Evolutionary conservation across 176 grass and related monocot species (phyloP).

Genomic region (Saccharum spontaneum): DNA sequence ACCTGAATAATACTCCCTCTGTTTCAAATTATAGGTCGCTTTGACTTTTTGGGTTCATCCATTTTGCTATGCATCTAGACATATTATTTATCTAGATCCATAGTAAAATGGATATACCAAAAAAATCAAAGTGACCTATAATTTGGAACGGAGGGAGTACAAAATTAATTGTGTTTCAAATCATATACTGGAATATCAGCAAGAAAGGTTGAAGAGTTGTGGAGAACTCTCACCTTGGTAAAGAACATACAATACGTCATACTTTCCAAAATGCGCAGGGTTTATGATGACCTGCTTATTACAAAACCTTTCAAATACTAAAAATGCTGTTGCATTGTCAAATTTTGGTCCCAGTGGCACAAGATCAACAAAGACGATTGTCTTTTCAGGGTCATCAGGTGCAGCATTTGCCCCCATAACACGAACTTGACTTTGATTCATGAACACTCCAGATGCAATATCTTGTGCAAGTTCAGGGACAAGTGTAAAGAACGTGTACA

Average conservation of each 20-base stretch:
- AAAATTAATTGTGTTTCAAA: slow-evolving; percentile 9
- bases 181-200: slow-evolving; percentile 22
- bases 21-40: too few relatives aligned
- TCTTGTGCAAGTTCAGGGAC: slow-evolving; percentile 79
- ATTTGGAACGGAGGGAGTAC: neutral
- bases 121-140: too few relatives aligned
- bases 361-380: slow-evolving; percentile 76
- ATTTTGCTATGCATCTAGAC: too few relatives aligned
- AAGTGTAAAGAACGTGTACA: slow-evolving; percentile 84
- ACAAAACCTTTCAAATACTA: slow-evolving; percentile 83
- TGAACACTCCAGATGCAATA: slow-evolving; percentile 73
- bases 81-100: too few relatives aligned
- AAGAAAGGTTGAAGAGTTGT: slow-evolving; percentile 23
- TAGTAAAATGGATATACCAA: too few relatives aligned
- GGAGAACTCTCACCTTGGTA: slow-evolving; percentile 67
- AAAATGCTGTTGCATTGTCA: slow-evolving; percentile 50
- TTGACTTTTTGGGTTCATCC: too few relatives aligned
- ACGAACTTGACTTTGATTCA: slow-evolving; percentile 88
- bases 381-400: slow-evolving; percentile 74
- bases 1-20: neutral
- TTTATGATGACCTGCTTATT: slow-evolving; percentile 87
- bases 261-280: slow-evolving; percentile 53
- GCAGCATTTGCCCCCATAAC: slow-evolving; percentile 97
- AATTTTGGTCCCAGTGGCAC: slow-evolving; percentile 67
- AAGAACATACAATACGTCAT: slow-evolving; percentile 71